These are phyloP conservation scores for Durotheca rogersii DNA, from an alignment of 495 filamentous ascomycete genomes.

Conservation along the genomic window DNA sequence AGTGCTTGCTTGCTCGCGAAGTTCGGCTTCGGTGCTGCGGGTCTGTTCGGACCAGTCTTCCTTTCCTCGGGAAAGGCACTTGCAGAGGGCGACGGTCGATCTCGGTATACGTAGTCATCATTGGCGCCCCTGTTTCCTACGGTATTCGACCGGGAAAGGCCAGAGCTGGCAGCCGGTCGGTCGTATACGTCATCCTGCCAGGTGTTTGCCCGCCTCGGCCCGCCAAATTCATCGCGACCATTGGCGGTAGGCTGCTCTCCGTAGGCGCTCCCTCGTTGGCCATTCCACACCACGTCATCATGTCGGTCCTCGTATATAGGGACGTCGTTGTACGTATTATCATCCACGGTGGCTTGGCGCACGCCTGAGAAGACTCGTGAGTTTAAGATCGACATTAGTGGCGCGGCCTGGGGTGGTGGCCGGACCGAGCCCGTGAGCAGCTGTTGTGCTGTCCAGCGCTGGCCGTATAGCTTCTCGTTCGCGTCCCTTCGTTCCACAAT, in stretches of 20 bases:
- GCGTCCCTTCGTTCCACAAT: slow-evolving; percentile 93
- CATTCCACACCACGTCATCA: slow-evolving; percentile 93
- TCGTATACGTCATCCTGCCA: slow-evolving; percentile 93
- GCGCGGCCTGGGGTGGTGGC: slow-evolving; percentile 77
- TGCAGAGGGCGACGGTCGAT: slow-evolving; percentile 49
- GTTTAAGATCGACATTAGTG: slow-evolving; percentile 80
- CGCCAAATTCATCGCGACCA: slow-evolving; percentile 62
- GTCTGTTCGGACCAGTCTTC: slow-evolving; percentile 58
- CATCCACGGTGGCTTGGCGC: slow-evolving; percentile 44
- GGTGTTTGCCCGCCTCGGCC: slow-evolving; percentile 69
- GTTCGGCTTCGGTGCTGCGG: slow-evolving; percentile 83
- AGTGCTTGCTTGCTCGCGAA: slow-evolving; percentile 66
- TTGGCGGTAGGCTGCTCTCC: slow-evolving; percentile 70
- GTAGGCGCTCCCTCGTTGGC: slow-evolving; percentile 69
- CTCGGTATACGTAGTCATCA: slow-evolving; percentile 62
- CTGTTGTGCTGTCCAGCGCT: slow-evolving; percentile 73
- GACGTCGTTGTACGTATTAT: slow-evolving; percentile 90
- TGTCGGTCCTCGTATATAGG: slow-evolving; percentile 87
- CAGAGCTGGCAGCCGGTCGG: slow-evolving; percentile 52
- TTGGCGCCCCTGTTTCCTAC: slow-evolving; percentile 37
- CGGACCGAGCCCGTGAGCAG: slow-evolving; percentile 76
- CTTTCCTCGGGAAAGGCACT: slow-evolving; percentile 34
- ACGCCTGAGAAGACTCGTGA: slow-evolving; percentile 78
- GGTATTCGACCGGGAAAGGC: slow-evolving; percentile 51
- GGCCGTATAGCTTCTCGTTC: slow-evolving; percentile 92